Evolutionary conservation across 1,284 basidiomycete genomes (phyloP), one percentile per base, ranked within the genome.

Genomic region (Pterulicium gracile): DNA sequence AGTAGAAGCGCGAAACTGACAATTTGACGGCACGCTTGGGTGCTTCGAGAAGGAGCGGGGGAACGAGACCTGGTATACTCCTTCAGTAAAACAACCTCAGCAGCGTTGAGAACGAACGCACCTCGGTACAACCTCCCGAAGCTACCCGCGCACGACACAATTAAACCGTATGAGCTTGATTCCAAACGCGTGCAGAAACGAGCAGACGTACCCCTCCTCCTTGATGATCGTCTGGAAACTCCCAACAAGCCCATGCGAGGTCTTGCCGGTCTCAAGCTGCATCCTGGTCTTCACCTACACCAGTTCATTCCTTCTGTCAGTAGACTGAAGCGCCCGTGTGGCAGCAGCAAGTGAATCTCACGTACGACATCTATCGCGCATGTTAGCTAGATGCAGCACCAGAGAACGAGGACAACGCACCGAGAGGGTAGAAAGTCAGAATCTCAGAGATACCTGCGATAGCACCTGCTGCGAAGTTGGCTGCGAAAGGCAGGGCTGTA

Each of bases 21-120:
- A 93, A 99, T 75, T 99, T 99, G 50, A 94, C 87, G 15, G 95
- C 95, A 67, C 95, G 81, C 70, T 99, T 99, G 3, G 95, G 96
- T 18, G 96, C 96, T 66, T 99, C 95, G 47, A 98, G 71, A 60
- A 98, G 78, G 20, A 99, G 67, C 17, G 96, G 96, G 4, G 96
- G 91, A 17, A 93, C 81, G 49, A 99, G 80, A 53, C 95, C 81
- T 83, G 47, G 2, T 50, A 32, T 32, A n/a, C 7, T 7, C n/a
- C 27, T 7, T 32, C n/a, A n/a, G n/a, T 10, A n/a, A 10, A 7
- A n/a, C n/a, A n/a, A 10, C 27, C 27, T 32, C 27, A 10, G 27
- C n/a, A 10, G 27, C 27, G 10, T 32, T 32, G 27, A 32, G 7
- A 32, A 18, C 24, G n/a, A 39, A 4, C 47, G 42, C 57, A 81